Evolutionary conservation across 371 early-diverging fungal genomes (phyloP).

Genomic region (Rhizomucor pusillus): DNA sequence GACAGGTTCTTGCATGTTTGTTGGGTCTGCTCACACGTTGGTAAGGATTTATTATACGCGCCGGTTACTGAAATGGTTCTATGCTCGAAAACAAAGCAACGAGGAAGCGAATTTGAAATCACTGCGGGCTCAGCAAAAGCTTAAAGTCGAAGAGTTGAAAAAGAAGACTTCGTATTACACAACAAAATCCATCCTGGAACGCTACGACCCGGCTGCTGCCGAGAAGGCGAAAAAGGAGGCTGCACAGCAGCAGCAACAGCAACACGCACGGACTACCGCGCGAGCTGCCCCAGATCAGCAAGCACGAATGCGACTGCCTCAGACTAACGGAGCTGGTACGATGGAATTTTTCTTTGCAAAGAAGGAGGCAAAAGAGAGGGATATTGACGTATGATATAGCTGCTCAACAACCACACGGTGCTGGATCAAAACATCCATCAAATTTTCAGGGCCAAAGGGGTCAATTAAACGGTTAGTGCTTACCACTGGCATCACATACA

Average conservation of each 20-base stretch:
- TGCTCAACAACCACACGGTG: no score
- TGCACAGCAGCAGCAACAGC: slow-evolving; percentile 5
- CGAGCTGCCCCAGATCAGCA: neutral
- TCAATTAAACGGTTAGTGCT: no score
- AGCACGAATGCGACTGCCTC: neutral
- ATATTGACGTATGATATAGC: no score
- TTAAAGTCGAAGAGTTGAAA: slow-evolving; percentile 86
- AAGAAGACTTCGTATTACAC: slow-evolving; percentile 84
- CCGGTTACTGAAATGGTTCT: slow-evolving; percentile 52
- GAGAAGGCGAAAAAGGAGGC: slow-evolving; percentile 3
- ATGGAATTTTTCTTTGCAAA: no score
- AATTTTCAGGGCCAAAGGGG: no score
- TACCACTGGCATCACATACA: slow-evolving; percentile 57
- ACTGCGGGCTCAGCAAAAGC: slow-evolving; percentile 58
- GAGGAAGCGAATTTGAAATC: slow-evolving; percentile 52
- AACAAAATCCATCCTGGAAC: slow-evolving; percentile 88
- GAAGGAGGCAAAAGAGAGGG: no score
- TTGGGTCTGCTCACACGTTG: neutral
- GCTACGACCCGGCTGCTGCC: slow-evolving; percentile 33
- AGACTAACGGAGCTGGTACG: no score
- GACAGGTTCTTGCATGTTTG: neutral
- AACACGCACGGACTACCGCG: neutral
- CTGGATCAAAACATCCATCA: no score
- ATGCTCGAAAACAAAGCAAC: slow-evolving; percentile 56
- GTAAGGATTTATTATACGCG: slow-evolving; percentile 49